These are phyloP conservation scores for Fusarium acutatum DNA, from an alignment of 2,329 filamentous ascomycete species.

Conservation along the genomic window DNA sequence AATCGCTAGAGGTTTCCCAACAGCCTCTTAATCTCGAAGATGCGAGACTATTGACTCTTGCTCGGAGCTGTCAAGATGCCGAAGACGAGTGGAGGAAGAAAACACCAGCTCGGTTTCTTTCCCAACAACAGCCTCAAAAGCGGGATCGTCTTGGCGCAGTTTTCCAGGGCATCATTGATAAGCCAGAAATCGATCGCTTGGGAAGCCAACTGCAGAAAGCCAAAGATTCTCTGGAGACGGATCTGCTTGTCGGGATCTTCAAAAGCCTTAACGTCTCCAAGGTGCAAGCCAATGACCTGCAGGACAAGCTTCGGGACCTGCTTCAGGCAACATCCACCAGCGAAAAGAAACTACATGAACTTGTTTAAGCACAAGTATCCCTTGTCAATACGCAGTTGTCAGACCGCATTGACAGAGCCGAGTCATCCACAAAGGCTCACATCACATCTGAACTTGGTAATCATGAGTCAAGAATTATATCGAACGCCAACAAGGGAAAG, in stretches of 20 bases:
- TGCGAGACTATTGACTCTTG: fast-evolving
- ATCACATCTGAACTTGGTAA: fast-evolving
- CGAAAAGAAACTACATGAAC: fast-evolving
- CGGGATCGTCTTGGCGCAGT: fast-evolving
- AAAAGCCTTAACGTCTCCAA: fast-evolving
- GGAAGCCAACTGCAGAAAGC: fast-evolving
- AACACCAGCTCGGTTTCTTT: fast-evolving
- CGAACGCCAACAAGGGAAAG: fast-evolving
- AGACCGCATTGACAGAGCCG: fast-evolving
- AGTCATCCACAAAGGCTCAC: fast-evolving
- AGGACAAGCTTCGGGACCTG: fast-evolving
- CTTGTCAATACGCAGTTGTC: fast-evolving
- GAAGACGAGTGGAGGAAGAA: neutral
- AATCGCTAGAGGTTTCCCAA: fast-evolving
- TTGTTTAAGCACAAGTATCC: fast-evolving
- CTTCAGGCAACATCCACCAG: neutral
- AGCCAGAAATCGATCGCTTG: fast-evolving
- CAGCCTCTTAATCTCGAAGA: fast-evolving
- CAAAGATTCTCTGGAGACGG: fast-evolving
- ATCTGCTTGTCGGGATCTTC: fast-evolving
- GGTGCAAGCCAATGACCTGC: fast-evolving
- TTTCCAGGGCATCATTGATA: fast-evolving
- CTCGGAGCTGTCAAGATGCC: neutral
- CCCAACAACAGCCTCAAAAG: fast-evolving
- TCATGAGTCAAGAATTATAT: fast-evolving